Conservation (phyloP, 2,329 filamentous ascomycete species). For the Aspergillus calidoustus region DNA sequence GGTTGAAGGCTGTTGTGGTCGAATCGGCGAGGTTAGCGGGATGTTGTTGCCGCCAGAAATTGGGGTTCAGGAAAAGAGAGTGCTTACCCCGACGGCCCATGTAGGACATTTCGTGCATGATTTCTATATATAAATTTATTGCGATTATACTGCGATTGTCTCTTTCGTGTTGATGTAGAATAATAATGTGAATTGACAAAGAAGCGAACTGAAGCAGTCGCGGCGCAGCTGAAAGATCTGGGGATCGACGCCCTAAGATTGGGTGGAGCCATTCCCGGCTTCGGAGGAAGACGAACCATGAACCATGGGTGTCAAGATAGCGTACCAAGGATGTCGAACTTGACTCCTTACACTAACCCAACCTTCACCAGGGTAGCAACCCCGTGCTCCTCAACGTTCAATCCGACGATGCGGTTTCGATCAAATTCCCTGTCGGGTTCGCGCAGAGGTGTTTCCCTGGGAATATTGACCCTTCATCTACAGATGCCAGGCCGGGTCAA, state of each 20-base stretch:
- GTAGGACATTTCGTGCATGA: constrained; percentile 50
- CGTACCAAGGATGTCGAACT: too few relatives aligned
- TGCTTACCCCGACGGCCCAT: constrained; percentile 45
- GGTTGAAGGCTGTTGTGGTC: constrained; percentile 70
- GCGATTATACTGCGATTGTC: constrained; percentile 1
- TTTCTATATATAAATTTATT: constrained; percentile 2
- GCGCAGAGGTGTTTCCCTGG: too few relatives aligned
- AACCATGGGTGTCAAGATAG: neutral
- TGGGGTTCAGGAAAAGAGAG: neutral
- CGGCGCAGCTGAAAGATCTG: constrained; percentile 4
- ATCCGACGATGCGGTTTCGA: too few relatives aligned
- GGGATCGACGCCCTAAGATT: constrained; percentile 10
- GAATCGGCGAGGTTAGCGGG: constrained; percentile 9
- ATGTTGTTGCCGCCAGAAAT: neutral
- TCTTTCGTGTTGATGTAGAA: neutral
- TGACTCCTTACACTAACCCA: too few relatives aligned
- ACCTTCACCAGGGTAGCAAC: too few relatives aligned
- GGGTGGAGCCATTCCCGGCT: constrained; percentile 7
- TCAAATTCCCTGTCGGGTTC: too few relatives aligned
- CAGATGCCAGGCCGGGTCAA: too few relatives aligned
- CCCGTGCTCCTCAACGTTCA: too few relatives aligned
- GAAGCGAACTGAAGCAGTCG: neutral
- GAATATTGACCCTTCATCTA: too few relatives aligned
- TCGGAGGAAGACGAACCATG: neutral
- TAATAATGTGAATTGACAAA: neutral